These are phyloP conservation scores for Yamadazyma blattariae DNA, from an alignment of 1,139 yeast genomes.

Conservation along the genomic window DNA sequence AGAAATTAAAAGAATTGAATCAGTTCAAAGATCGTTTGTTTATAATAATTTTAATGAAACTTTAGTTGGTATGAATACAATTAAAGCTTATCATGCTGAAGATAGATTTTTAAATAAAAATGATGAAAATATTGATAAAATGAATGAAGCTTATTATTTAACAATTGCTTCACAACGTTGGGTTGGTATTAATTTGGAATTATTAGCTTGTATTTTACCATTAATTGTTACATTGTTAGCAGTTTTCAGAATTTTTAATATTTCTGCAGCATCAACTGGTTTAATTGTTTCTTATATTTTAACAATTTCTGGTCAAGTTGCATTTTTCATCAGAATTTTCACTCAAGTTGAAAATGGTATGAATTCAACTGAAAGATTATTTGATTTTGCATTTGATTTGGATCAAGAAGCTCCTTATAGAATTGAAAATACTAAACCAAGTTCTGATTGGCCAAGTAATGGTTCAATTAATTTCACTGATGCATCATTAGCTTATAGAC, in stretches of 20 bases:
- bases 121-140: slow-evolving; percentile 51
- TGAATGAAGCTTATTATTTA: slow-evolving; percentile 74
- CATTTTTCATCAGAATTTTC: slow-evolving; percentile 50
- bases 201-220: slow-evolving; percentile 49
- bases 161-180: slow-evolving; percentile 76
- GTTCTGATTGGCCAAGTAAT: slow-evolving; percentile 43
- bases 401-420: slow-evolving; percentile 45
- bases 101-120: slow-evolving; percentile 50
- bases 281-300: slow-evolving; percentile 64
- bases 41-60: slow-evolving; percentile 78
- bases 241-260: slow-evolving; percentile 61
- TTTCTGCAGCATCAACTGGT: slow-evolving; percentile 70
- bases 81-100: slow-evolving; percentile 58
- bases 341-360: slow-evolving; percentile 82
- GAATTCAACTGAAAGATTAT: slow-evolving; percentile 81
- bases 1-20: slow-evolving; percentile 81
- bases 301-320: slow-evolving; percentile 50
- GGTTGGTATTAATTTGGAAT: slow-evolving; percentile 69
- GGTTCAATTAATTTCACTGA: slow-evolving; percentile 57
- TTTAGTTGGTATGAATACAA: slow-evolving; percentile 68
- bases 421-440: slow-evolving; percentile 55
- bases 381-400: slow-evolving; percentile 57
- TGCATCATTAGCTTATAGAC: slow-evolving; percentile 68
- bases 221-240: slow-evolving; percentile 59
- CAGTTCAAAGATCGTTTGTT: slow-evolving; percentile 70